phyloP scores from a whole-genome alignment of 225 moss, liverwort and hornwort species.

The Marchantia polymorpha region DNA sequence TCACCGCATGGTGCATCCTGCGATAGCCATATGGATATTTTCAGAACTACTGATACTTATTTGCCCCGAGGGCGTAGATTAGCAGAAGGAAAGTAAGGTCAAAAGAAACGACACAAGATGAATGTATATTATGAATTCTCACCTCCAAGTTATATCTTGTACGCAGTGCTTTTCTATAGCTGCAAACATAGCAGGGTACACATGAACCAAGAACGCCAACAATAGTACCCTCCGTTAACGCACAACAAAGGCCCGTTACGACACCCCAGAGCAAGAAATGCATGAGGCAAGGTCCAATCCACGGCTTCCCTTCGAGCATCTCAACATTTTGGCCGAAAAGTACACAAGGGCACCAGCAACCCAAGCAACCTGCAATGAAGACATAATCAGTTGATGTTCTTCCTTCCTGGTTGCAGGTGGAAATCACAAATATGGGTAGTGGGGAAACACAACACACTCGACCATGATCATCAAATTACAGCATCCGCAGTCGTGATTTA shows the following conservation, averaged over 20 bases:
- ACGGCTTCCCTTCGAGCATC: conserved; percentile 49
- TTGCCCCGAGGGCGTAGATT: neutral
- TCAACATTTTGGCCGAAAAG: conserved; percentile 58
- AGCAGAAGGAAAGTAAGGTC: neutral
- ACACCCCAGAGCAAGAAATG: conserved; percentile 53
- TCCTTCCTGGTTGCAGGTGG: too few relatives aligned
- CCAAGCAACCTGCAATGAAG: conserved; percentile 52
- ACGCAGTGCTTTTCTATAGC: conserved; percentile 47
- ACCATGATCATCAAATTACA: neutral
- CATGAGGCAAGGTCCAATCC: conserved; percentile 48
- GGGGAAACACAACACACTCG: neutral
- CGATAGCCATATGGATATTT: conserved; percentile 3
- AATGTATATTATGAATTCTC: neutral
- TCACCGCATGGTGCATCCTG: conserved; percentile 67
- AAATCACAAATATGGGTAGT: too few relatives aligned
- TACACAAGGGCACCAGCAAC: conserved; percentile 59
- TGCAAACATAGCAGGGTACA: conserved; percentile 57
- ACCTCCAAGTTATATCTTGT: conserved; percentile 53
- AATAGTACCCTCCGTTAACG: conserved; percentile 27
- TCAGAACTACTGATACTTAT: neutral
- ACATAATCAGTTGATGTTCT: neutral
- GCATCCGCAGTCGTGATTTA: neutral
- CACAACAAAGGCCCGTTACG: conserved; percentile 39
- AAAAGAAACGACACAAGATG: neutral
- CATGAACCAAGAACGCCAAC: conserved; percentile 48